phyloP scores from a whole-genome alignment of 768 basidiomycete species.

The Boletellus emodensis region DNA sequence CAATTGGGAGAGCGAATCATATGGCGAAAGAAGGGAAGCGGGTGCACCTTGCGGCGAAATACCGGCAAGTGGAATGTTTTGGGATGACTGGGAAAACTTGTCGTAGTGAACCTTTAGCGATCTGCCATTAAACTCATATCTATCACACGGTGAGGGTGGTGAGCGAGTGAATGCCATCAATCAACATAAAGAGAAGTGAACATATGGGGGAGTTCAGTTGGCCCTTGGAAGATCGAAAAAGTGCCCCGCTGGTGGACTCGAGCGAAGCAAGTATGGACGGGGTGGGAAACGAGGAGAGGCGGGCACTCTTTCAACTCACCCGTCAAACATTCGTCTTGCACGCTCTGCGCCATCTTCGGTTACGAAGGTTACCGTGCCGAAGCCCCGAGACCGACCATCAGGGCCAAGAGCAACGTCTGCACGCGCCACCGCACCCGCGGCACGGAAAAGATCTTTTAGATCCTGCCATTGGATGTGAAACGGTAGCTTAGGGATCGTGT shows the following conservation, averaged over 20 bases:
- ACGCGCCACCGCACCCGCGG: conserved; percentile 84
- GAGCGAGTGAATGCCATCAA: conserved; percentile 5
- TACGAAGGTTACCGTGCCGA: conserved; percentile 87
- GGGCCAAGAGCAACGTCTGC: conserved; percentile 87
- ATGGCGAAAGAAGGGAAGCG: conserved; percentile 12
- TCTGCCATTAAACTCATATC: conserved; percentile 86
- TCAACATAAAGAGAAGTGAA: background rate
- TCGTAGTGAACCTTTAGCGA: conserved; percentile 89
- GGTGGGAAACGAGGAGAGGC: background rate
- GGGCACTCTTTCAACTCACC: conserved; percentile 46
- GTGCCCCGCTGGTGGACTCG: background rate
- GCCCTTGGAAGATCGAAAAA: background rate
- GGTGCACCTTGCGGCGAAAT: conserved; percentile 17
- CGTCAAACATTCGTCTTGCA: conserved; percentile 86
- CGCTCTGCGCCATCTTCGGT: conserved; percentile 79
- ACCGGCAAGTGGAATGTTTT: conserved; percentile 23
- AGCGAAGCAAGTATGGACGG: background rate
- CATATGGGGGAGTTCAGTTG: background rate
- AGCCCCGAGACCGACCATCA: conserved; percentile 87
- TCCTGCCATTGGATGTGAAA: conserved; percentile 99
- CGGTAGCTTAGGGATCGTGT: conserved; percentile 56
- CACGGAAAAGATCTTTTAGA: conserved; percentile 91
- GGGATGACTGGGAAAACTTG: conserved; percentile 55
- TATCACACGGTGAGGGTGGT: conserved; percentile 28
- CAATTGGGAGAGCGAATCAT: conserved; percentile 24